Base-by-base conservation (phyloP, 2,329 filamentous ascomycete species). In the Aaosphaeria pasadenensis region DNA sequence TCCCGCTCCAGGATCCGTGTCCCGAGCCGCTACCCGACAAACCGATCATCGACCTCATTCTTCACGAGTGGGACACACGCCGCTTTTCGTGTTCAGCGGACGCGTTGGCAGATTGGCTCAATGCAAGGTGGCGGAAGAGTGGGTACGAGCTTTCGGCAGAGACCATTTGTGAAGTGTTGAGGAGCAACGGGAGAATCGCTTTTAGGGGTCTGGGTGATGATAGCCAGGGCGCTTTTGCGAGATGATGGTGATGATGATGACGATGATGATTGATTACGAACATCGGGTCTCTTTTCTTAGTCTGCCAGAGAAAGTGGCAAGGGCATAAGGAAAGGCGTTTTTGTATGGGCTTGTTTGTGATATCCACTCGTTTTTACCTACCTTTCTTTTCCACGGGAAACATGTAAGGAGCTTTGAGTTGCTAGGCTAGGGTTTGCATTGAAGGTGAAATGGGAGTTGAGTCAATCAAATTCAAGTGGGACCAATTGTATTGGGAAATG, bases 141-240 rank as follows among this genome's bases (percentile, higher is more conserved):
- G 66, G 66, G 42, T 68, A 68, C 47, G 60, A 61, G 36, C 47
- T 67, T 29, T 64, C 61, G 50, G 52, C 62, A 1, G 66, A 70
- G 53, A 68, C 64, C 17, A 54, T 70, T 9, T 69, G 64, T 47
- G 64, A 66, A 44, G 63, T 69, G 2, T 32, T 70, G 46, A 55
- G 64, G 48, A 62, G 57, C 47, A 67, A 69, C 53, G 64, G 65
- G 7, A 30, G 66, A 43, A 58, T 64, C 48, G 67, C 67, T 9
- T 69, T 69, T 48, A 54, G 65, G 42, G 67, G 67, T 6, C 39
- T 69, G 40, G 66, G 63, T 5, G 67, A 70, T 54, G 63, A 66
- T 55, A 55, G 56, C 11, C 59, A 60, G 45, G 66, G 63, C 0
- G 64, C 63, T 13, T 69, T 69, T 54, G 50, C 61, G 42, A 24